Evolutionary conservation across 768 basidiomycete genomes (phyloP), one percentile per base, ranked within the genome.

Genomic region (Hypholoma fasciculare): DNA sequence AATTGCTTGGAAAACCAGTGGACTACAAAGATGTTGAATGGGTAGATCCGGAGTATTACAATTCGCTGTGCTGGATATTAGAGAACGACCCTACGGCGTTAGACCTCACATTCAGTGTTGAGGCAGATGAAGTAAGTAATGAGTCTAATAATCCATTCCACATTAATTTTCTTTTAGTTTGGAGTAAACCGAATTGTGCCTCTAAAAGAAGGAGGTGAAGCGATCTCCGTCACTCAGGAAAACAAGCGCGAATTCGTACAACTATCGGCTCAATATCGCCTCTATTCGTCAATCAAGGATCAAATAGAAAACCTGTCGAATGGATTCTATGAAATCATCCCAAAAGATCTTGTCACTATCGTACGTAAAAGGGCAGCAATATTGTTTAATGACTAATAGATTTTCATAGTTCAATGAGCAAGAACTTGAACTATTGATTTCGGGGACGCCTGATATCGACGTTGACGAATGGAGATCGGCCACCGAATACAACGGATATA

Each of bases 21-120:
- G 96, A 98, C 71, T 94, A 98, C 72, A 83, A 87, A 61, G 96
- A 98, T 69, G 91, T 98, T 19, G 96, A 98, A 74, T 96, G 93
- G 88, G 91, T 98, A 42, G 96, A 98, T 74, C 96, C 96, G 0
- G 94, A 96, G 72, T 98, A 98, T 72, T 98, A 98, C 79, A 98
- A 96, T 63, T 96, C 94, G 0, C 78, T 99, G 11, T 92, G 92
- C 67, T 99, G 97, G 97, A 98, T 99, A 72, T 75, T 98, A 61
- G 96, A 98, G 68, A 98, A 99, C 71, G 95, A 97, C 67, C 91
- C 92, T 6, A 90, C 88, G 19, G 75, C 82, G 17, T 71, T 96
- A 62, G 94, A 99, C 60, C 79, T 98, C 58, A 97, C 87, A 13
- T 98, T 98, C 77, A 94, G 93, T 60, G 90, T 96, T 34, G 96